Evolutionary conservation across 2,329 filamentous ascomycete species (phyloP).

Genomic region (Colletotrichum sojae): DNA sequence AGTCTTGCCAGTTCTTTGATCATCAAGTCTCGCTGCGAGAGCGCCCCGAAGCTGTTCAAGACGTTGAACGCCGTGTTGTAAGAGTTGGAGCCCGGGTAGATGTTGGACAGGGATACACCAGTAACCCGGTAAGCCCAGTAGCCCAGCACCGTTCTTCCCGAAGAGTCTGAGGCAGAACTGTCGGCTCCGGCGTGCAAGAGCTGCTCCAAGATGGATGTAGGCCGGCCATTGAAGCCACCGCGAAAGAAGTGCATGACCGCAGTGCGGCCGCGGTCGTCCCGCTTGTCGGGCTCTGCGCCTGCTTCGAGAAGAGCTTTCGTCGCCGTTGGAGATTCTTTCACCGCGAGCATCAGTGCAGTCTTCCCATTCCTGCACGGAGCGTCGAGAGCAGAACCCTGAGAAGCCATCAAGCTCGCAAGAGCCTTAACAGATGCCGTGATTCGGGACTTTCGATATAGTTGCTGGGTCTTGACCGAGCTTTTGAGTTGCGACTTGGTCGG

Average conservation of each 20-base stretch:
- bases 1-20: not conserved
- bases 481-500: not conserved
- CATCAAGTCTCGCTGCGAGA: slow-evolving; percentile 4
- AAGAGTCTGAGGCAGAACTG: not conserved
- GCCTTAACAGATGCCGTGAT: not conserved
- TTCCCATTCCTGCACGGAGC: not conserved
- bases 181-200: not conserved
- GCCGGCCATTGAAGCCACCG: not conserved
- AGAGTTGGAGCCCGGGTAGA: slow-evolving; percentile 15
- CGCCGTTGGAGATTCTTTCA: slow-evolving; percentile 4
- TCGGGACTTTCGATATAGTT: not conserved
- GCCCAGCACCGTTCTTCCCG: not conserved
- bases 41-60: not conserved
- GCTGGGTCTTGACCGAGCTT: not conserved
- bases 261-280: slow-evolving; percentile 6
- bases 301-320: slow-evolving; percentile 88
- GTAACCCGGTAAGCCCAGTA: slow-evolving; percentile 6
- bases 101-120: not conserved
- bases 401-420: not conserved
- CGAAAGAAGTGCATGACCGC: slow-evolving; percentile 10
- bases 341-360: slow-evolving; percentile 11
- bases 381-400: not conserved
- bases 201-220: not conserved
- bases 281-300: slow-evolving; percentile 81
- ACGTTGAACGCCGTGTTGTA: slow-evolving; percentile 1